Evolutionary conservation across 345 rosid species (phyloP).

Genomic region (Pistacia integerrima): DNA sequence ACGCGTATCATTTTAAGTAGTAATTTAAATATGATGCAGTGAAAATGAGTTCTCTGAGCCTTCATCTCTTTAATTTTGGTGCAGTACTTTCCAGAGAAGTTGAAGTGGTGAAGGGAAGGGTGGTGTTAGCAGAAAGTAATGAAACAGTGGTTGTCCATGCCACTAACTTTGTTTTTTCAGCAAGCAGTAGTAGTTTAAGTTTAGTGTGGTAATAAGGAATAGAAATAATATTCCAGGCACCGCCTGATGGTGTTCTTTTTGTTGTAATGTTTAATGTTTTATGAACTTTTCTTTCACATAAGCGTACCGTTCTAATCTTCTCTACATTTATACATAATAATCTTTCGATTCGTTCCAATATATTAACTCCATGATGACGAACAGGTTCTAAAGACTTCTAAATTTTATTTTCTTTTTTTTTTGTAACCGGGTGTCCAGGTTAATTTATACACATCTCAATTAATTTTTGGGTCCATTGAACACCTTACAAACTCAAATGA

Average conservation of each 20-base stretch:
- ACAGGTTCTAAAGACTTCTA: no score
- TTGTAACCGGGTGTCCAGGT: no score
- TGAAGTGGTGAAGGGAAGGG: constrained; percentile 32
- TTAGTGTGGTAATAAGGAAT: not conserved
- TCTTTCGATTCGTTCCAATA: no score
- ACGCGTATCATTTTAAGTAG: no score
- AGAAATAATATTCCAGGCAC: not conserved
- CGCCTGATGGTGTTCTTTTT: not conserved
- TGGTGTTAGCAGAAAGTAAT: not conserved
- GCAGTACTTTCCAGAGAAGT: constrained; percentile 38
- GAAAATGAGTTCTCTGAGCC: not conserved
- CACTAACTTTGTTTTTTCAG: not conserved
- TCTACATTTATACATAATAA: no score
- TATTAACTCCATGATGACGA: no score
- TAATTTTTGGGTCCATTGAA: no score
- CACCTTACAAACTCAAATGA: no score
- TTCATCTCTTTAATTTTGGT: not conserved
- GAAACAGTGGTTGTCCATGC: not conserved
- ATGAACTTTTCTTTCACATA: not conserved
- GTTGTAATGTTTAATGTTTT: not conserved
- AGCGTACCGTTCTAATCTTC: not conserved
- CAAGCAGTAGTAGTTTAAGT: not conserved
- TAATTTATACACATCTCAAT: no score
- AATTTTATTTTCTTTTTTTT: no score
- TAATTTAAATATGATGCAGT: no score